These are phyloP conservation scores for Forsythia viridissima DNA, from an alignment of 257 asterid genomes.

Conservation along the genomic window DNA sequence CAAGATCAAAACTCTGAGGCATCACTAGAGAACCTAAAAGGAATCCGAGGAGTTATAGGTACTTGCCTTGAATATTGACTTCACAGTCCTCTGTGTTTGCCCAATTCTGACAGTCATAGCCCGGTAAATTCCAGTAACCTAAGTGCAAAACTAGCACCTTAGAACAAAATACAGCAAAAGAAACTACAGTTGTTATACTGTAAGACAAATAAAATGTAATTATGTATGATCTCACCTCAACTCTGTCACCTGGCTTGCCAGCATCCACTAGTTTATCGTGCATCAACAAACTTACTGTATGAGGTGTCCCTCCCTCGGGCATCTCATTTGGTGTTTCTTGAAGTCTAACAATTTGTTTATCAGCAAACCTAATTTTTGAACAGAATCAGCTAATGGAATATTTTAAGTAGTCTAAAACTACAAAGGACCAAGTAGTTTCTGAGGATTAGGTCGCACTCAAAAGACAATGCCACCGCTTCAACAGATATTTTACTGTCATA, in stretches of 20 bases:
- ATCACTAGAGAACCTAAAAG: neutral
- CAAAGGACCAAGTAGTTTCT: neutral
- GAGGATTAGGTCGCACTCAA: neutral
- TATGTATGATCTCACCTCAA: slow-evolving; percentile 63
- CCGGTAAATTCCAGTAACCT: slow-evolving; percentile 97
- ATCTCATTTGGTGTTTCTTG: slow-evolving; percentile 99
- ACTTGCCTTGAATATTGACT: slow-evolving; percentile 82
- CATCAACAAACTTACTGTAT: slow-evolving; percentile 96
- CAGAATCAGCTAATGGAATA: slow-evolving; percentile 6
- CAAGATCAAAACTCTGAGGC: slow-evolving; percentile 1
- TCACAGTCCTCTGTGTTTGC: slow-evolving; percentile 93
- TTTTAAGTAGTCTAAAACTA: neutral
- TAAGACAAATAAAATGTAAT: slow-evolving; percentile 5
- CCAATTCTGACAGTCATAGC: slow-evolving; percentile 97
- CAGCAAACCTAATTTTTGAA: slow-evolving; percentile 64
- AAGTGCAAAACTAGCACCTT: slow-evolving; percentile 30
- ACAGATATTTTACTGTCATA: neutral
- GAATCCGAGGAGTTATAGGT: slow-evolving; percentile 13
- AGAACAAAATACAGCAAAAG: slow-evolving; percentile 19
- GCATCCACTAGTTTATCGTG: slow-evolving; percentile 94
- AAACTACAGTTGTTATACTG: neutral
- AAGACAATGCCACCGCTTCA: neutral
- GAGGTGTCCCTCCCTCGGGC: slow-evolving; percentile 99
- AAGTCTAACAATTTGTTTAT: slow-evolving; percentile 95
- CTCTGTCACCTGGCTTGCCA: slow-evolving; percentile 99